Evolutionary conservation across 768 basidiomycete species (phyloP).

Genomic region (Lactarius hatsudake): DNA sequence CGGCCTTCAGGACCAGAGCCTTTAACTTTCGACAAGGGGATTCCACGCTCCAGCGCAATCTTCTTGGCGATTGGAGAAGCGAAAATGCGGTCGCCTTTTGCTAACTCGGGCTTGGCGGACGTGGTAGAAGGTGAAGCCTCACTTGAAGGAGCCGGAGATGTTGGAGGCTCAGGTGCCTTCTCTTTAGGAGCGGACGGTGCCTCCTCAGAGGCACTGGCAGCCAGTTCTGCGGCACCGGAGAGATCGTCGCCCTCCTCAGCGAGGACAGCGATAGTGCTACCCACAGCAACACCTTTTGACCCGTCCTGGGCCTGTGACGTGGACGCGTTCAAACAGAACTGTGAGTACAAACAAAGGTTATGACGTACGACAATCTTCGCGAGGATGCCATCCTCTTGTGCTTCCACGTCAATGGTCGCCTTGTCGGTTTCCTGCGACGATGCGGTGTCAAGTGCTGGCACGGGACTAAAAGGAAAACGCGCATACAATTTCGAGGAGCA

Average conservation of each 20-base stretch:
- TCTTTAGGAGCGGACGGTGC: constrained; percentile 36
- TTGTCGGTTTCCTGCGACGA: constrained; percentile 92
- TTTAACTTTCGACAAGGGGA: constrained; percentile 86
- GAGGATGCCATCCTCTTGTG: constrained; percentile 94
- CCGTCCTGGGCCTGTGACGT: constrained; percentile 69
- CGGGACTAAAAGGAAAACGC: constrained; percentile 16
- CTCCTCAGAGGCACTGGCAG: constrained; percentile 55
- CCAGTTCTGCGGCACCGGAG: constrained; percentile 74
- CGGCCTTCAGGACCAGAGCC: constrained; percentile 93
- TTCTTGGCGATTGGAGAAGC: constrained; percentile 96
- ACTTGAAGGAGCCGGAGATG: constrained; percentile 37
- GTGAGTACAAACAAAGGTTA: not conserved
- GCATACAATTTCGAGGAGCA: constrained; percentile 91
- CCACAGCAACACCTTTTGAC: constrained; percentile 82
- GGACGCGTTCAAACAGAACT: constrained; percentile 3
- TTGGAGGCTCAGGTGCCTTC: constrained; percentile 43
- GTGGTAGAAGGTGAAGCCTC: constrained; percentile 37
- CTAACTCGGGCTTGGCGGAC: constrained; percentile 53
- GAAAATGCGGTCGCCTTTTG: constrained; percentile 80
- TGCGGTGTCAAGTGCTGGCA: constrained; percentile 20
- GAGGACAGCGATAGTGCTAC: constrained; percentile 84
- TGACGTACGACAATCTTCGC: constrained; percentile 91
- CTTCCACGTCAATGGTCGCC: constrained; percentile 99
- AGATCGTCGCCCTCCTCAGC: constrained; percentile 96
- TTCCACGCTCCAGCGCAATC: constrained; percentile 90